Evolutionary conservation across 139 green algal genomes (phyloP), one percentile per base, ranked within the genome.

Genomic region (Chlorella sorokiniana): DNA sequence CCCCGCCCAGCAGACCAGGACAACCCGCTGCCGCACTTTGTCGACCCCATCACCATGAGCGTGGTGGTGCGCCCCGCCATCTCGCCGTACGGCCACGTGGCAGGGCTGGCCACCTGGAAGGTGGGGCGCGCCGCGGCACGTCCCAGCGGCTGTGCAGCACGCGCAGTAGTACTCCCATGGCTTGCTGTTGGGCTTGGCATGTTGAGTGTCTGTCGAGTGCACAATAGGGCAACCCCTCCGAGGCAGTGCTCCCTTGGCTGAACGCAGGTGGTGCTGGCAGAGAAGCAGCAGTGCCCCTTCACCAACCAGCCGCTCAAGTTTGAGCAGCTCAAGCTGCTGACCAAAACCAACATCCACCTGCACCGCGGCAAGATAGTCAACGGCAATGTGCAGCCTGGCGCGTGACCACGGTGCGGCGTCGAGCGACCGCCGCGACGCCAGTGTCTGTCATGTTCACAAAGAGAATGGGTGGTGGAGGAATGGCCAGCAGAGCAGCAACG

Each of bases 41-140:
- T 97, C 6, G 95, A 98, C 83, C 76, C 76, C 33, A 93, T 97
- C 83, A 97, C 93, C 18, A 82, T 96, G 65, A 87, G 96, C 84
- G 90, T 87, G 0, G 92, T 97, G 42, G 84, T 93, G 41, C 90
- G 88, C 25, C 94, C 94, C 0, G 94, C 93, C 78, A 97, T 97
- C 76, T 95, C 89, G 18, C 90, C 93, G 35, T 91, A 91, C 78
- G 94, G 95, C 51, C 92, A 98, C 83, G 95, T 98, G 40, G 96
- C 97, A 91, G 95, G 95, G 16, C 76, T 96, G 69, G 94, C 94
- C 42, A 98, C 95, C 1, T 98, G 95, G 95, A 92, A 89, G 79
- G 86, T 88, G 76, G 4, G 82, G 0, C 6, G 68, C n/a, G n/a
- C n/a, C n/a, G n/a, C n/a, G n/a, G n/a, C n/a, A n/a, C n/a, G n/a